Conservation (phyloP, 345 rosid species). For the Gossypium thurberi region DNA sequence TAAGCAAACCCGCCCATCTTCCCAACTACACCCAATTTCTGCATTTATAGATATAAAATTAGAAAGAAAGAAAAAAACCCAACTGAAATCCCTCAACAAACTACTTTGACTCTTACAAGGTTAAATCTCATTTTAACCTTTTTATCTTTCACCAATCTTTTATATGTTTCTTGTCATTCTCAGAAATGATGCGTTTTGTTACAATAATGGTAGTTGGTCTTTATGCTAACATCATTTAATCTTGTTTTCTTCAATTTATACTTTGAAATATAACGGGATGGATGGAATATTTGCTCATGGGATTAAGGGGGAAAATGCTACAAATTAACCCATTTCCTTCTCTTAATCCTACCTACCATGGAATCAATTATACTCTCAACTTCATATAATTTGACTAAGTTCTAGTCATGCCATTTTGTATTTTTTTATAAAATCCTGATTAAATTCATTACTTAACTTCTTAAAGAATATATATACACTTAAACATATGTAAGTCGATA, state of each 20-base stretch:
- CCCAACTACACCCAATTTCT: conserved; percentile 16
- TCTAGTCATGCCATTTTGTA: background rate
- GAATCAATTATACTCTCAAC: background rate
- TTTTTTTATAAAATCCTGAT: background rate
- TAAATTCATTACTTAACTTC: background rate
- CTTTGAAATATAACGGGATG: background rate
- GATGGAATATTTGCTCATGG: background rate
- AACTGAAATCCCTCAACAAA: conserved; percentile 20
- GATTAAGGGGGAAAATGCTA: background rate
- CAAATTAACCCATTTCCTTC: background rate
- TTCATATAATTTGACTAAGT: background rate
- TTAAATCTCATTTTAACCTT: background rate
- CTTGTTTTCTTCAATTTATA: background rate
- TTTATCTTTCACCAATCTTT: background rate
- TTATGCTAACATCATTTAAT: conserved; percentile 21
- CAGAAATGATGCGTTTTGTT: conserved; percentile 19
- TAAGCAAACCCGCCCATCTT: conserved; percentile 18
- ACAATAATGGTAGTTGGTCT: conserved; percentile 19
- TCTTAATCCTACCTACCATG: conserved; percentile 5
- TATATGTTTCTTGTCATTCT: background rate
- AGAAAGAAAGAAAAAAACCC: background rate
- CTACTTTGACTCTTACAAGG: conserved; percentile 15
- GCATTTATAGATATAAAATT: background rate
- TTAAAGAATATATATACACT: background rate
- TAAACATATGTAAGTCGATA: background rate